Base-by-base conservation (phyloP, 148 eudicot species). In the Camellia sinensis region DNA sequence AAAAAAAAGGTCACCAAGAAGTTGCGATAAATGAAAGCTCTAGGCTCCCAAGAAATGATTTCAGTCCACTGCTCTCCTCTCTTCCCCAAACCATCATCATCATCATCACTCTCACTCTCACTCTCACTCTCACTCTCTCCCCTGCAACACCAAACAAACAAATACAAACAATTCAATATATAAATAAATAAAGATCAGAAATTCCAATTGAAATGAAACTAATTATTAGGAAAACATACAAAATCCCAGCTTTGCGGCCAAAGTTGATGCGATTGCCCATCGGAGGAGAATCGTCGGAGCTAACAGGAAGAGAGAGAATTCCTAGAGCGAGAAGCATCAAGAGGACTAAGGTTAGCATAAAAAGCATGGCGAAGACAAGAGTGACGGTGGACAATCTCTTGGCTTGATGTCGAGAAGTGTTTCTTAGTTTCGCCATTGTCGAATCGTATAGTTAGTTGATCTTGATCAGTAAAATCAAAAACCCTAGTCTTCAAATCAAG, bases 11-110 rank as follows among this genome's bases (percentile, higher is more conserved):
- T 83, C 46, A 94, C 98, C 97, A 95, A 82, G 69, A 95, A 95
- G 80, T 89, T 84, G 71, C 93, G 97, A 81, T 95, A 95, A 41
- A 92, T 65, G 75, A 89, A 90, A 67, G 97, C 94, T 77, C 96
- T 85, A 46, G 98, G 98, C 84, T 95, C 97, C 98, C 97, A 95
- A 0, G 98, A 95, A 12, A 95, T 85, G 62, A 95, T 83, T 81
- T 95, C 93, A 40, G 92, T 90, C 98, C 98, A 95, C 82, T 93
- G 94, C 53, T 93, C 90, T 56, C 84, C 86, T 81, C 87, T 86
- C 71, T 76, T 64, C 59, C 88, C 93, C 73, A 88, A 44, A 8
- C 76, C 91, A 59, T 82, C 78, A 72, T 84, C 82, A 43, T 84
- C 76, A 70, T 83, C 81, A 37, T 83, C 75, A 59, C 83, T 80